Percentiles rank a stretch among this genome's conserved stretches.
Evolutionary conservation across 805 yeast genomes (phyloP).

Genomic region (Ogataea salicorniae): DNA sequence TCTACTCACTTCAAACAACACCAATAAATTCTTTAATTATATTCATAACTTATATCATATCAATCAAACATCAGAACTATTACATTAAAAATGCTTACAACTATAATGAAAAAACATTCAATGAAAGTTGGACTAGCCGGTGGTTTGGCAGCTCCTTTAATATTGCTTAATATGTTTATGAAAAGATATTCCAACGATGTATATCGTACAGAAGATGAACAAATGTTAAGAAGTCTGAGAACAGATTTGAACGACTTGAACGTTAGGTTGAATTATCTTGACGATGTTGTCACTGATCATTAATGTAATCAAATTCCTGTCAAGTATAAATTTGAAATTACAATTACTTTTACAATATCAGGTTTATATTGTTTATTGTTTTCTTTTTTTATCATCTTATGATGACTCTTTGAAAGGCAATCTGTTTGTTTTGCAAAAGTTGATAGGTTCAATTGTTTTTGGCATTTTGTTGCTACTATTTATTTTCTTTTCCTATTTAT

Average conservation of each 20-base stretch:
- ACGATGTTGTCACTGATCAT: slow-evolving; percentile 1
- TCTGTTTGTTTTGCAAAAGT: too few species aligned
- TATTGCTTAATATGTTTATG: slow-evolving; percentile 6
- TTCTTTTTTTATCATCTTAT: too few species aligned
- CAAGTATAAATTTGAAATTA: too few species aligned
- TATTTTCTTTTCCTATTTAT: too few species aligned
- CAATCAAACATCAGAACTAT: neutral
- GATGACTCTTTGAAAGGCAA: too few species aligned
- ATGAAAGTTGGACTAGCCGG: slow-evolving; percentile 12
- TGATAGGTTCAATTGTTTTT: too few species aligned
- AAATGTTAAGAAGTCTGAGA: slow-evolving; percentile 7
- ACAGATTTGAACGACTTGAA: slow-evolving; percentile 11
- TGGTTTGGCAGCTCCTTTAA: slow-evolving; percentile 17
- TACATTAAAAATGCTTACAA: neutral
- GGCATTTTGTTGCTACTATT: too few species aligned
- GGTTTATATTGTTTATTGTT: too few species aligned
- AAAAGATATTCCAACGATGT: slow-evolving; percentile 4
- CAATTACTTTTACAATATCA: too few species aligned
- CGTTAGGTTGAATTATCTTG: slow-evolving; percentile 10
- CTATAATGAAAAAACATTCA: slow-evolving; percentile 1
- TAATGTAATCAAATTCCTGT: too few species aligned
- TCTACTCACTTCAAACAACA: too few species aligned
- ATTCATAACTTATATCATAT: neutral
- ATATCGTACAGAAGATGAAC: slow-evolving; percentile 16
- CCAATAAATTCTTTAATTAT: neutral